Percentiles rank a stretch among this genome's conserved stretches.
Evolutionary conservation across 176 grass and related monocot species (phyloP).

Genomic region (Leersia perrieri): DNA sequence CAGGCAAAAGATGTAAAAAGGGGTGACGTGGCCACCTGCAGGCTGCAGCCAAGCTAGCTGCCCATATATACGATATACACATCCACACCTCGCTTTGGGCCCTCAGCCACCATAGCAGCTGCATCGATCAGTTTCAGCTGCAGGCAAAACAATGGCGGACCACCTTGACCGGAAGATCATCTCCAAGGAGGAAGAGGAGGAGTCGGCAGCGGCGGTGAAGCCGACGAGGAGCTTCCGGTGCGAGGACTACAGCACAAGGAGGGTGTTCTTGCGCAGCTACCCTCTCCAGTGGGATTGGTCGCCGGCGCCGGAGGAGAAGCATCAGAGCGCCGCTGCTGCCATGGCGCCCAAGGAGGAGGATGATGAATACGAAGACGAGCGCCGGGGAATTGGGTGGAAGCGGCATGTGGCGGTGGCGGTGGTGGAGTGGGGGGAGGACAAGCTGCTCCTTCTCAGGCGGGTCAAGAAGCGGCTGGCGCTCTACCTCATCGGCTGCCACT

Average conservation of each 20-base stretch:
- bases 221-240: conserved; percentile 62
- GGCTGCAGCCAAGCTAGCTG: neutral
- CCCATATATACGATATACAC: neutral
- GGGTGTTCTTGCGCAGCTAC: conserved; percentile 82
- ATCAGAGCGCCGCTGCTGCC: neutral
- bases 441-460: conserved; percentile 56
- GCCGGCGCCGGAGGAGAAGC: neutral
- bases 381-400: conserved; percentile 22
- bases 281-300: conserved; percentile 75
- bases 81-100: neutral
- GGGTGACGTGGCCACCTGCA: neutral
- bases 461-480: conserved; percentile 62
- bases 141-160: conserved; percentile 39
- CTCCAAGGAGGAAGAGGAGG: conserved; percentile 18
- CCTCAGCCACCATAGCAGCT: neutral
- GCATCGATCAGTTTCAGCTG: no score
- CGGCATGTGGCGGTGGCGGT: conserved; percentile 40
- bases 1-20: neutral
- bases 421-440: conserved; percentile 57
- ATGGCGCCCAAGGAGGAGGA: neutral
- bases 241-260: conserved; percentile 77
- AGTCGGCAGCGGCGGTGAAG: conserved; percentile 15
- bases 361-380: neutral
- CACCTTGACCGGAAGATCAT: conserved; percentile 14
- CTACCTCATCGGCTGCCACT: conserved; percentile 66